Evolutionary conservation across 148 eudicot genomes (phyloP).

Genomic region (Fagopyrum tataricum): DNA sequence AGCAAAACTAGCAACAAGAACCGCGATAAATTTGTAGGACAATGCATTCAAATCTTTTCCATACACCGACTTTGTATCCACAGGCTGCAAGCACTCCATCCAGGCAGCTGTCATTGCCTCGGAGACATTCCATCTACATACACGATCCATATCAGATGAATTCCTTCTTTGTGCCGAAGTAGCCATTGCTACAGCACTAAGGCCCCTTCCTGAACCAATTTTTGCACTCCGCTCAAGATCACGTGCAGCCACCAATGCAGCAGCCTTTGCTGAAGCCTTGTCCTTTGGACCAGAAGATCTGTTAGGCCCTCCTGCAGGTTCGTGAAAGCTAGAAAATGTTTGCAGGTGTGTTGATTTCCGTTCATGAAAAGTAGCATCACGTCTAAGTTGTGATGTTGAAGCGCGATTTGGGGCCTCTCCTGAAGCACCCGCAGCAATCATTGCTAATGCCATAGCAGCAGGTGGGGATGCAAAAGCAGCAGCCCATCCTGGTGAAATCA

Average conservation of each 20-base stretch:
- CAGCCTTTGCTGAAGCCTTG: conserved; percentile 96
- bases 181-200: conserved; percentile 99
- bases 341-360: conserved; percentile 73
- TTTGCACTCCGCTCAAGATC: conserved; percentile 97
- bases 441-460: conserved; percentile 96
- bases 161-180: conserved; percentile 87
- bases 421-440: conserved; percentile 99
- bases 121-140: conserved; percentile 81
- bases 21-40: conserved; percentile 88
- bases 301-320: conserved; percentile 48
- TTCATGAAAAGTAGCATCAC: conserved; percentile 80
- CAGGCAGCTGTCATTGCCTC: conserved; percentile 99
- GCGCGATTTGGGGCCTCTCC: conserved; percentile 78
- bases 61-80: conserved; percentile 81
- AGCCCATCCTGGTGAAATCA: conserved; percentile 96
- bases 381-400: conserved; percentile 56
- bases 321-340: conserved; percentile 91
- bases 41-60: conserved; percentile 90
- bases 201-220: conserved; percentile 98
- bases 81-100: conserved; percentile 93
- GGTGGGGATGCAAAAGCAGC: conserved; percentile 99
- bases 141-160: conserved; percentile 78
- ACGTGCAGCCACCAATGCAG: conserved; percentile 98
- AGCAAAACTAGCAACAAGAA: conserved; percentile 95
- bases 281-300: conserved; percentile 65